Evolutionary conservation across 495 filamentous ascomycete genomes (phyloP), one percentile per base, ranked within the genome.

Genomic region (Xylaria nigripes): DNA sequence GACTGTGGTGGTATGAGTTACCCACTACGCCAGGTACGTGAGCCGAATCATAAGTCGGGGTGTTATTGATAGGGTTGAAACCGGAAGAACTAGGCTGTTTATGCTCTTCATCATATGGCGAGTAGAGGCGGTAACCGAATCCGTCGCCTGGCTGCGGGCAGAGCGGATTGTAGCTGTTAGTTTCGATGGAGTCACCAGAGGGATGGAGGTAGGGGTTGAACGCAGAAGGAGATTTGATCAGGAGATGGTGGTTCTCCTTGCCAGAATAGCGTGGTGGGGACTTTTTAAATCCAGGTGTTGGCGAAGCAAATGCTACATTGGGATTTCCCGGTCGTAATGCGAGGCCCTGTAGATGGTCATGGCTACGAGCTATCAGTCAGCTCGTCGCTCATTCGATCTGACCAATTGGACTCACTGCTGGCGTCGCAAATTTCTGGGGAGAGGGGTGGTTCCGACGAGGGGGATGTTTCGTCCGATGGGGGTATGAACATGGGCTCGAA

Each of bases 101-200:
- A 29, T 57, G 36, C 15, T 70, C 66, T 25, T 56, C 62, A 16
- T 65, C 63, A 38, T 68, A 69, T 22, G 36, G 57, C 2, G 52
- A 8, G 47, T 68, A 70, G 48, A 56, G 50, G 47, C 64, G 69
- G 27, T 67, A 65, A 21, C 63, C 57, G 38, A 69, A 62, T n/a
- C 63, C 65, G 16, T 61, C 56, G 45, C 64, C 59, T 22, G 61
- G 54, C 34, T 70, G 69, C 45, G 67, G 63, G 54, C 61, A 75
- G 16, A 78, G 65, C 1, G 76, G 75, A 46, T 78, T 78, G 43
- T 69, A 67, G 29, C 50, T 67, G 8, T 66, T 61, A 48, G 60
- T 44, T 8, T 66, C 59, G 30, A 69, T 60, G 6, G 62, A 52
- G 22, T 70, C 66, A 18, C 66, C 56, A 2, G 66, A 54, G 24